Conservation (phyloP, 192 early-diverging fungal species). For the Coemansia aciculifera region DNA sequence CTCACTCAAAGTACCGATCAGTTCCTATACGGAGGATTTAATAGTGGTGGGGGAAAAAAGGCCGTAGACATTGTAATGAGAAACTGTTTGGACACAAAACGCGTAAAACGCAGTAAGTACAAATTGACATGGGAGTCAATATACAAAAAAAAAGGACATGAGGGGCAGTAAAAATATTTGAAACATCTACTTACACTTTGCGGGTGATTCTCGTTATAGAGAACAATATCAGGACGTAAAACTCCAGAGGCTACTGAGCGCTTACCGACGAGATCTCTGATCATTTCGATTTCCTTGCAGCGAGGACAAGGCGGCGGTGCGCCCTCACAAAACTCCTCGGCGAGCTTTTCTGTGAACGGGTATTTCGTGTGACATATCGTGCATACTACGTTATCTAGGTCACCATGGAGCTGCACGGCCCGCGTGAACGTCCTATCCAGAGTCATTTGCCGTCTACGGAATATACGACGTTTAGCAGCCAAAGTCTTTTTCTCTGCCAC, state of each 20-base stretch:
- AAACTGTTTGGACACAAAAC: neutral
- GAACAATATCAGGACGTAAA: slow-evolving; percentile 87
- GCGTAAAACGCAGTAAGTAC: neutral
- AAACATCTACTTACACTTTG: slow-evolving; percentile 38
- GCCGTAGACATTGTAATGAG: neutral
- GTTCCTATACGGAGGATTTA: slow-evolving; percentile 24
- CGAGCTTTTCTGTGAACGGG: slow-evolving; percentile 62
- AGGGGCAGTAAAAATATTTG: neutral
- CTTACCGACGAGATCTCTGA: slow-evolving; percentile 65
- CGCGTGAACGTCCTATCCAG: slow-evolving; percentile 59
- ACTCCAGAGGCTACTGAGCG: slow-evolving; percentile 72
- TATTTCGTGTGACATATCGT: slow-evolving; percentile 75
- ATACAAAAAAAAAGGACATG: no score
- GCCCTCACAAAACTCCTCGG: slow-evolving; percentile 68
- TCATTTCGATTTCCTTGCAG: slow-evolving; percentile 57
- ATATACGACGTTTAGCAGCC: neutral
- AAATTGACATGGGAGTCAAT: neutral
- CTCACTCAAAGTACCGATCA: slow-evolving; percentile 47
- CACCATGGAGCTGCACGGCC: slow-evolving; percentile 93
- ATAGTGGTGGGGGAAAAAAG: neutral
- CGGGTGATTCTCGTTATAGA: slow-evolving; percentile 82
- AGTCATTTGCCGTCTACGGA: slow-evolving; percentile 24
- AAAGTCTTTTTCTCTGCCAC: slow-evolving; percentile 6
- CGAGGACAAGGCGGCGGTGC: slow-evolving; percentile 63
- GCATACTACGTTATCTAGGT: slow-evolving; percentile 83